These are phyloP conservation scores for Acanthochlamys bracteata DNA, from an alignment of 106 monocot genomes.

Conservation along the genomic window DNA sequence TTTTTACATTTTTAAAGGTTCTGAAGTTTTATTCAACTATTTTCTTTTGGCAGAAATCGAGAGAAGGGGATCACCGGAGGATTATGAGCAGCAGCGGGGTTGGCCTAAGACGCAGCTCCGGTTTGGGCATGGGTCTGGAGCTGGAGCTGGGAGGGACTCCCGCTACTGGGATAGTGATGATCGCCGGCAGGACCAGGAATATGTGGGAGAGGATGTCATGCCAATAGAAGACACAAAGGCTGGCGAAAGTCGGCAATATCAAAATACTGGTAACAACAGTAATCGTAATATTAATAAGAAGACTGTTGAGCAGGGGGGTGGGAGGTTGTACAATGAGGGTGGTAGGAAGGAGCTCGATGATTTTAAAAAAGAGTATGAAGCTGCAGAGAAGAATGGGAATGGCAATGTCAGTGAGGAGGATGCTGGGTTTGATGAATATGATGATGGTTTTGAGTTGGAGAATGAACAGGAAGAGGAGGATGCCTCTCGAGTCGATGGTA, in stretches of 20 bases:
- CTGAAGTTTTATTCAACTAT: neutral
- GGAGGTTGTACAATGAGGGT: slow-evolving; percentile 28
- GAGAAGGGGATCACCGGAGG: neutral
- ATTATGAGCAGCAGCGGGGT: slow-evolving; percentile 2
- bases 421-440: slow-evolving; percentile 15
- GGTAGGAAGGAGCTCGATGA: slow-evolving; percentile 41
- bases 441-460: slow-evolving; percentile 24
- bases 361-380: slow-evolving; percentile 35
- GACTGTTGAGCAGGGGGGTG: neutral
- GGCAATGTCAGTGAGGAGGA: neutral
- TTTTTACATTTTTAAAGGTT: neutral
- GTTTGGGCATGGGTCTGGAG: slow-evolving; percentile 37
- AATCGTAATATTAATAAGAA: neutral
- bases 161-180: slow-evolving; percentile 69
- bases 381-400: neutral
- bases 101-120: slow-evolving; percentile 22
- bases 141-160: slow-evolving; percentile 31
- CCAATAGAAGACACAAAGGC: neutral
- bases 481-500: neutral
- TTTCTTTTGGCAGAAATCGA: neutral
- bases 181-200: slow-evolving; percentile 49
- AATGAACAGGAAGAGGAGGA: slow-evolving; percentile 7
- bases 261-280: slow-evolving; percentile 7
- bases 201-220: slow-evolving; percentile 16
- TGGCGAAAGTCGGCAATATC: neutral